These are phyloP conservation scores for Suhomyces emberorum DNA, from an alignment of 805 yeast genomes.

Conservation along the genomic window DNA sequence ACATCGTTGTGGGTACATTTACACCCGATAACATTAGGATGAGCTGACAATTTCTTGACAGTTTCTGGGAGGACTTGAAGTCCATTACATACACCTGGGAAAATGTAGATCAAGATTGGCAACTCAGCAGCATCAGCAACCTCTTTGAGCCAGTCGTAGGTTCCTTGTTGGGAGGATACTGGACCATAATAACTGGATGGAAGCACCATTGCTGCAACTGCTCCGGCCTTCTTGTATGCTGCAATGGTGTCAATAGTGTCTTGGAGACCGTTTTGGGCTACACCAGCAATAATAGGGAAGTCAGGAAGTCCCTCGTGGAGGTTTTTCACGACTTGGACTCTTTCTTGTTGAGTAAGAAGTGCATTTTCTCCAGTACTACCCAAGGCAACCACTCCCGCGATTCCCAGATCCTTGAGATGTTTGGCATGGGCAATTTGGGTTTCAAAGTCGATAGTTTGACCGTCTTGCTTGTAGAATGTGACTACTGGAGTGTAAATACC, in stretches of 20 bases:
- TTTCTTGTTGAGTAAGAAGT: conserved; percentile 46
- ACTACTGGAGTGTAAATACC: conserved; percentile 55
- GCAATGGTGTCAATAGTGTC: conserved; percentile 43
- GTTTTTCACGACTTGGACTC: conserved; percentile 30
- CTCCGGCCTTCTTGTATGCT: conserved; percentile 36
- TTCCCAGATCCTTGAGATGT: conserved; percentile 41
- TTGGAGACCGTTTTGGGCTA: conserved; percentile 43
- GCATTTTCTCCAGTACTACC: conserved; percentile 59
- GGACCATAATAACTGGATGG: conserved; percentile 50
- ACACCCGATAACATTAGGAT: conserved; percentile 49
- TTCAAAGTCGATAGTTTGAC: conserved; percentile 39
- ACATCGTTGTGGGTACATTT: conserved; percentile 53
- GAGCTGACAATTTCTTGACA: conserved; percentile 39
- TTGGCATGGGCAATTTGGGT: conserved; percentile 46
- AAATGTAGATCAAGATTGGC: conserved; percentile 46
- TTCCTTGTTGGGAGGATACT: conserved; percentile 43
- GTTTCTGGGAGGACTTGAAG: conserved; percentile 37
- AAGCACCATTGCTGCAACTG: conserved; percentile 38
- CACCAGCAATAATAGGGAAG: conserved; percentile 47
- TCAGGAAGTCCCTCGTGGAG: conserved; percentile 37
- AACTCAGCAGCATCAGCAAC: conserved; percentile 43
- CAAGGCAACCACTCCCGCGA: conserved; percentile 46
- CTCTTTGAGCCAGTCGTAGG: conserved; percentile 41
- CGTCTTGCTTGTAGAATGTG: conserved; percentile 49
- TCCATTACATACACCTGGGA: conserved; percentile 49